Evolutionary conservation across 139 green algal genomes (phyloP), one percentile per base, ranked within the genome.

Genomic region (Edaphochlamys debaryana): DNA sequence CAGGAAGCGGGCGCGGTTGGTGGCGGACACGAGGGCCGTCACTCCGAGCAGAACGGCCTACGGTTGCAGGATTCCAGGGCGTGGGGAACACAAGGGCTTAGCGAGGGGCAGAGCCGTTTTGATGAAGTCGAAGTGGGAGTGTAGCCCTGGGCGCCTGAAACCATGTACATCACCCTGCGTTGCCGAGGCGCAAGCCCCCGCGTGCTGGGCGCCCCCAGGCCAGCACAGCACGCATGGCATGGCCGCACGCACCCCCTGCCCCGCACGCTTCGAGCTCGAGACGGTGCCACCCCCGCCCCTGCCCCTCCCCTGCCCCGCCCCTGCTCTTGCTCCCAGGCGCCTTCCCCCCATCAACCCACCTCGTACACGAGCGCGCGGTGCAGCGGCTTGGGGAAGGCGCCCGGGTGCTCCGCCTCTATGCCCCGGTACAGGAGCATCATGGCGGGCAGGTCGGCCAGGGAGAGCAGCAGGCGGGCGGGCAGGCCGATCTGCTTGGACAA

Each of bases 381-480:
- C 56, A 80, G 56, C 36, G 73, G 73, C 9, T 56, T 4, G 27
- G 71, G 71, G 48, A 60, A 32, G 6, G 50, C 19, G 4, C 36
- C 73, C 25, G 56, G 29, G 5, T 69, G 38, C 54, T n/a, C 29
- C 73, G 8, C 15, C 25, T 58, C 1, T 38, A 80, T 1, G 11
- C 56, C 73, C 0, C 52, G 56, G 37, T 80, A 80, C 38, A 80
- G 36, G 56, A 80, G 73, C 29, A 58, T 13, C 56, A 41, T 69
- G 36, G 73, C 73, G 54, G 73, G 73, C 45, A 4, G 25, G 58
- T 80, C 73, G 1, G 40, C 73, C 37, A 56, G 37, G 4, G 56
- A 60, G 27, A 80, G 54, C 73, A 80, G 73, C 73, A 80, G 71
- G 5, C 71, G 71, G 36, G 0, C 4, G 52, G 32, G 52, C 17